A percentile compares a stretch with the other conserved stretches of the same genome.
These are phyloP conservation scores for Annulohypoxylon nitens DNA, from an alignment of 495 filamentous ascomycete species.

Conservation along the genomic window DNA sequence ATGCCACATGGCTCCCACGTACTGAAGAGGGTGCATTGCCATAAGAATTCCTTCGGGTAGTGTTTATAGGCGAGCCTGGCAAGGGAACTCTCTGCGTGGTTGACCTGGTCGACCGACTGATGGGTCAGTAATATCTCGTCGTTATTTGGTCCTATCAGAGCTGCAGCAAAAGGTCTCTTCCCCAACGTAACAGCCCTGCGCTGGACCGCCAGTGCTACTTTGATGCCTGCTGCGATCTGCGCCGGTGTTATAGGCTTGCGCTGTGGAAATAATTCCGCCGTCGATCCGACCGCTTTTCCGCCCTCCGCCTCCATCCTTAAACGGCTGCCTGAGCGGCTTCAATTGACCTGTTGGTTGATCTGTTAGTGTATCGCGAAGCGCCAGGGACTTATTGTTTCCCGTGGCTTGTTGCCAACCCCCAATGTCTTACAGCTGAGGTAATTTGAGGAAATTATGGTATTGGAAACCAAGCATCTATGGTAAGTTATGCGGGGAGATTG, in stretches of 20 bases:
- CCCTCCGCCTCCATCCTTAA: conserved; percentile 42
- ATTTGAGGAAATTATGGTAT: neutral
- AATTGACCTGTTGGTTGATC: neutral
- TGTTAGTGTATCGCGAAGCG: neutral
- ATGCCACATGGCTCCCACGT: conserved; percentile 72
- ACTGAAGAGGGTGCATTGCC: conserved; percentile 63
- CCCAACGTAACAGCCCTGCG: conserved; percentile 55
- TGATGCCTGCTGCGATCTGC: conserved; percentile 56
- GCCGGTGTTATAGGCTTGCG: conserved; percentile 49
- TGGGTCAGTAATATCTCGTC: conserved; percentile 61
- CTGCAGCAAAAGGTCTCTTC: conserved; percentile 65
- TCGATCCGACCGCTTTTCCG: conserved; percentile 1
- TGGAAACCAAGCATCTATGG: neutral
- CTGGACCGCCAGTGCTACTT: conserved; percentile 59
- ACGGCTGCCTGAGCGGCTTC: neutral
- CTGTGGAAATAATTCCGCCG: conserved; percentile 49
- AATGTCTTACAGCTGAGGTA: neutral
- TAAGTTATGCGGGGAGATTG: conserved; percentile 1
- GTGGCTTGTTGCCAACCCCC: neutral
- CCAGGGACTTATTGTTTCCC: neutral
- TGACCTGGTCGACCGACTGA: conserved; percentile 67
- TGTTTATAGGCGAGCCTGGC: conserved; percentile 65
- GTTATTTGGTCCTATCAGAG: conserved; percentile 64
- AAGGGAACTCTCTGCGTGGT: conserved; percentile 66
- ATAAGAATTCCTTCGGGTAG: conserved; percentile 63